Evolutionary conservation across 2,329 filamentous ascomycete species (phyloP).

Genomic region (Penicillium sp.): DNA sequence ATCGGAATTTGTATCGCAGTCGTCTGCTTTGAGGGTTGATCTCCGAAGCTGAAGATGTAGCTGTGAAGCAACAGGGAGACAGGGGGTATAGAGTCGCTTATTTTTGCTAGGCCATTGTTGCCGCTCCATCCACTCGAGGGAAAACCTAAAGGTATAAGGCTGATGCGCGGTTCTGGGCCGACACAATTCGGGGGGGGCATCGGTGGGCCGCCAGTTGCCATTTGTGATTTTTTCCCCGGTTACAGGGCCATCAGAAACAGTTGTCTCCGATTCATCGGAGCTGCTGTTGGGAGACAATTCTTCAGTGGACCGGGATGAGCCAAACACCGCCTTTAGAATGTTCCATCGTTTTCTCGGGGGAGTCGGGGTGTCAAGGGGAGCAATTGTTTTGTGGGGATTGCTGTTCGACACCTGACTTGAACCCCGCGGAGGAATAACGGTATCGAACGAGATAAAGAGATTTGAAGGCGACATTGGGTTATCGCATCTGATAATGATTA

Average conservation of each 20-base stretch:
- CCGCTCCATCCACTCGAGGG: constrained; percentile 67
- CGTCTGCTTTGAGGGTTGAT: constrained; percentile 30
- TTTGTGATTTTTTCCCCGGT: constrained; percentile 35
- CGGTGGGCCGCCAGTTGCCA: constrained; percentile 29
- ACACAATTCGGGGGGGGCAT: constrained; percentile 30
- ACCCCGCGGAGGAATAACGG: constrained; percentile 53
- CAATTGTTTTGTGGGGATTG: constrained; percentile 35
- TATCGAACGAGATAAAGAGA: constrained; percentile 68
- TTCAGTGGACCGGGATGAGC: constrained; percentile 52
- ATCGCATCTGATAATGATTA: constrained; percentile 88
- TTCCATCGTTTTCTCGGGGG: constrained; percentile 54
- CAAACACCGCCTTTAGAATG: constrained; percentile 56
- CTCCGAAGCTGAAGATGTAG: constrained; percentile 52
- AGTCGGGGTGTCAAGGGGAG: constrained; percentile 28
- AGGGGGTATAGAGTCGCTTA: constrained; percentile 60
- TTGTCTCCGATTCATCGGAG: constrained; percentile 42
- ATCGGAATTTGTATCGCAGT: constrained; percentile 33
- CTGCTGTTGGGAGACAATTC: constrained; percentile 44
- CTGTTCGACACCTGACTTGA: constrained; percentile 42
- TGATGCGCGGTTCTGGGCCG: constrained; percentile 54
- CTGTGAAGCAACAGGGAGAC: constrained; percentile 62
- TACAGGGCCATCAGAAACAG: constrained; percentile 31
- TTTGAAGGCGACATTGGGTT: constrained; percentile 57
- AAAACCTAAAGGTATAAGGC: constrained; percentile 69
- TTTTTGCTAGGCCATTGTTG: constrained; percentile 55